These are phyloP conservation scores for Syzygium malaccense DNA, from an alignment of 441 rosid species.

Conservation along the genomic window DNA sequence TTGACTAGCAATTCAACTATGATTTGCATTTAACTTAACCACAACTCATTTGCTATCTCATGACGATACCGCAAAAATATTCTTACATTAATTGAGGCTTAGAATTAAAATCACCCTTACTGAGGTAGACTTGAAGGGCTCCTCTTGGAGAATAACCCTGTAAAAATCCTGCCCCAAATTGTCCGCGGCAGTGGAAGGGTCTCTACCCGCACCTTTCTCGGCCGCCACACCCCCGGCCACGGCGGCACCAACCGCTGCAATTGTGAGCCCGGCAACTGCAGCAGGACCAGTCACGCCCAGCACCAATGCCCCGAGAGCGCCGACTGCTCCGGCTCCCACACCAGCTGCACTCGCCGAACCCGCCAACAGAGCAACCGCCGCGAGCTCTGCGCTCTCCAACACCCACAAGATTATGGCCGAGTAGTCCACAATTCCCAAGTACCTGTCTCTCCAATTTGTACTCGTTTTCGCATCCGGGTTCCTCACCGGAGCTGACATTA, in stretches of 20 bases:
- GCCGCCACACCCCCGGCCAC: conserved; percentile 6
- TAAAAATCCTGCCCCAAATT: conserved; percentile 69
- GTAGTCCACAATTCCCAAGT: conserved; percentile 24
- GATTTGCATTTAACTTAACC: neutral
- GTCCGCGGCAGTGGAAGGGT: conserved; percentile 64
- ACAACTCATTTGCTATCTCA: neutral
- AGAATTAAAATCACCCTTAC: conserved; percentile 25
- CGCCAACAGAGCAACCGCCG: conserved; percentile 68
- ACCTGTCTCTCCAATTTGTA: conserved; percentile 61
- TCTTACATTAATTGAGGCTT: neutral
- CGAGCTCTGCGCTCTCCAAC: conserved; percentile 67
- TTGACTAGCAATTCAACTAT: neutral
- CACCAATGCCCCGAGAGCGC: conserved; percentile 64
- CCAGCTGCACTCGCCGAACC: conserved; percentile 64
- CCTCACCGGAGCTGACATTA: conserved; percentile 74
- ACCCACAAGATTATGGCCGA: conserved; percentile 83
- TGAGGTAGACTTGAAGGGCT: conserved; percentile 83
- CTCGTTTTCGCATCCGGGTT: conserved; percentile 34
- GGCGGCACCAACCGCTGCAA: neutral
- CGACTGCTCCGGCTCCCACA: conserved; percentile 52
- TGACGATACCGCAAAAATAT: neutral
- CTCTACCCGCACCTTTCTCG: conserved; percentile 49
- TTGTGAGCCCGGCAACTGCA: conserved; percentile 36
- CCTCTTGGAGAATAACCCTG: conserved; percentile 69
- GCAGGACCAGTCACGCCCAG: conserved; percentile 70